These are phyloP conservation scores for Mortierella sp. DNA, from an alignment of 371 early-diverging fungal genomes.

Conservation along the genomic window DNA sequence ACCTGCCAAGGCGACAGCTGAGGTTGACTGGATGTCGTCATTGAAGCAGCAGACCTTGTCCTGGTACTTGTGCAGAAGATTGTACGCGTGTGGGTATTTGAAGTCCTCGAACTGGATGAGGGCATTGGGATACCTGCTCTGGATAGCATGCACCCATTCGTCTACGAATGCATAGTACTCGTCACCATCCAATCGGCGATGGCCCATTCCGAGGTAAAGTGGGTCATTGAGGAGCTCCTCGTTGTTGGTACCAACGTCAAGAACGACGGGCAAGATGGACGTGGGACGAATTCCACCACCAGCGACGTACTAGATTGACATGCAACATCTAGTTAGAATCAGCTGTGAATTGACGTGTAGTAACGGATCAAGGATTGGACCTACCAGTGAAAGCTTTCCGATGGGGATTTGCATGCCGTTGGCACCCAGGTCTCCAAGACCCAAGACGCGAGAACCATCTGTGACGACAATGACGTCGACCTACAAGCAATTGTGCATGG, in stretches of 20 bases:
- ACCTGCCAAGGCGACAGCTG: conserved; percentile 74
- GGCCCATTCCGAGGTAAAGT: conserved; percentile 73
- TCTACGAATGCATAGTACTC: conserved; percentile 72
- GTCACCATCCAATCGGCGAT: conserved; percentile 68
- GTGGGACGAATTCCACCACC: conserved; percentile 74
- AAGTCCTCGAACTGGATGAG: conserved; percentile 53
- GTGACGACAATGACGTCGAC: conserved; percentile 76
- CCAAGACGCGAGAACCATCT: conserved; percentile 74
- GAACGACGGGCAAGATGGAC: conserved; percentile 69
- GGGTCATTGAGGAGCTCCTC: conserved; percentile 67
- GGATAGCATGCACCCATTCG: conserved; percentile 72
- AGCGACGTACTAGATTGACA: conserved; percentile 60
- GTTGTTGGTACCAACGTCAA: conserved; percentile 77
- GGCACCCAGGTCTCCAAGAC: conserved; percentile 75
- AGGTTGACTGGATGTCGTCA: conserved; percentile 75
- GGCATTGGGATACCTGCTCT: conserved; percentile 66
- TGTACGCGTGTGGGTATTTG: conserved; percentile 62
- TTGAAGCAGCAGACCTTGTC: conserved; percentile 72
- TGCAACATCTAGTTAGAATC: neutral
- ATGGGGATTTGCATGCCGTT: conserved; percentile 77
- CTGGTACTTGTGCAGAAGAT: conserved; percentile 70
- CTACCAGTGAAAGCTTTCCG: conserved; percentile 61
- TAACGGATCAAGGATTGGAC: neutral
- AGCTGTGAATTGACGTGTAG: neutral
- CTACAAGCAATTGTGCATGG: conserved; percentile 9